Conservation (phyloP, 1,139 yeast genomes). For the Saccharomycopsis hybrid region DNA sequence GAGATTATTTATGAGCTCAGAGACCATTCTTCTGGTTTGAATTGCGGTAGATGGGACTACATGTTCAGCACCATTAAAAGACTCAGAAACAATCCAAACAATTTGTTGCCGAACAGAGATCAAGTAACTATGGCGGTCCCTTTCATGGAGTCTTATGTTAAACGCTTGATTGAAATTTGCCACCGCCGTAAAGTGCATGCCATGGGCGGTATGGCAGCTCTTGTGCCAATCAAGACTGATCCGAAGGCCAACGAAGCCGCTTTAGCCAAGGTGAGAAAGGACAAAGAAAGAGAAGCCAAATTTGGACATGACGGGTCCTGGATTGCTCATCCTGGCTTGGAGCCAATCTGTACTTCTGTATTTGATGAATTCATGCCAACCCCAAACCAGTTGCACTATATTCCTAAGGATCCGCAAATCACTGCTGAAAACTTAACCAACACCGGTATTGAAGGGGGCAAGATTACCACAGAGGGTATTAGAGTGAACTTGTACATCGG, state of each 20-base stretch:
- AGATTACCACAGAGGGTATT: slow-evolving; percentile 61
- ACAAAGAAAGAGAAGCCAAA: slow-evolving; percentile 63
- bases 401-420: slow-evolving; percentile 35
- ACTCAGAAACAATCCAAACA: slow-evolving; percentile 52
- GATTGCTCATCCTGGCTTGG: slow-evolving; percentile 84
- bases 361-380: slow-evolving; percentile 76
- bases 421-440: slow-evolving; percentile 57
- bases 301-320: slow-evolving; percentile 84
- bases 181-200: slow-evolving; percentile 72
- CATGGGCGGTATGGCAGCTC: slow-evolving; percentile 87
- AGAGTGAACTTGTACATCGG: slow-evolving; percentile 69
- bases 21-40: slow-evolving; percentile 62
- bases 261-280: slow-evolving; percentile 59
- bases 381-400: slow-evolving; percentile 64
- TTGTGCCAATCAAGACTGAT: slow-evolving; percentile 67
- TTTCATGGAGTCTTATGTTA: slow-evolving; percentile 68
- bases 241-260: slow-evolving; percentile 53
- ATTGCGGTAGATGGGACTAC: slow-evolving; percentile 77
- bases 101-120: slow-evolving; percentile 63
- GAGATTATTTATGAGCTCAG: slow-evolving; percentile 63
- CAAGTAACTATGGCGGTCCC: slow-evolving; percentile 75
- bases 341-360: slow-evolving; percentile 66
- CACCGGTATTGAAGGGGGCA: slow-evolving; percentile 56
- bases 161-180: slow-evolving; percentile 57
- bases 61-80: slow-evolving; percentile 63